A percentile compares a stretch with the other conserved stretches of the same genome.
These are phyloP conservation scores for Cryptosporidium tyzzeri DNA, from an alignment of 169 alveolate genomes.

Conservation along the genomic window DNA sequence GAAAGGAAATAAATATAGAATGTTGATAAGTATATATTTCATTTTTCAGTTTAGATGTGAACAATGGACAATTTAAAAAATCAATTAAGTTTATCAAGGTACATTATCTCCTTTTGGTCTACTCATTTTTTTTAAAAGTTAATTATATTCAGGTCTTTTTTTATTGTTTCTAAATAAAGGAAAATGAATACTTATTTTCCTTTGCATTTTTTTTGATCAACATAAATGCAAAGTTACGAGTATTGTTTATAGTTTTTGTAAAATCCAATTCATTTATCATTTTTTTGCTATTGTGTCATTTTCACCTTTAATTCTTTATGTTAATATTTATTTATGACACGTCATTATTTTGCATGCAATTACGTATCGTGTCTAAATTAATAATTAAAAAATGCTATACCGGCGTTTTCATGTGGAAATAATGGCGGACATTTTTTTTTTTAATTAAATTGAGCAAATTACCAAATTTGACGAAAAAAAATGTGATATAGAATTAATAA, in stretches of 20 bases:
- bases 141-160: background rate
- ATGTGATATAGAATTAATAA: background rate
- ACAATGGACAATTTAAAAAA: too few species aligned
- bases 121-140: background rate
- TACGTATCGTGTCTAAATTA: background rate
- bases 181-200: background rate
- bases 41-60: too few species aligned
- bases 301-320: background rate
- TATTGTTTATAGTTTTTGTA: background rate
- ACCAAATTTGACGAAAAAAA: background rate
- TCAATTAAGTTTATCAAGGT: background rate
- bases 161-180: too few species aligned
- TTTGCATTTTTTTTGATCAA: background rate
- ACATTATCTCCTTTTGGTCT: background rate
- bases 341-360: background rate
- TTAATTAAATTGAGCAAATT: background rate
- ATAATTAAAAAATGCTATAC: background rate
- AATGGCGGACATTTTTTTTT: background rate
- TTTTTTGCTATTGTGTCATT: too few species aligned
- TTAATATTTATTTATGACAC: background rate
- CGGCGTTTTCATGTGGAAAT: constrained; percentile 22
- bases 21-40: background rate
- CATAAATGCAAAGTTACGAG: background rate
- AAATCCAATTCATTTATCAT: too few species aligned
- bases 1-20: too few species aligned